These are phyloP conservation scores for Grosmannia serpens DNA, from an alignment of 2,329 filamentous ascomycete genomes.

Conservation along the genomic window DNA sequence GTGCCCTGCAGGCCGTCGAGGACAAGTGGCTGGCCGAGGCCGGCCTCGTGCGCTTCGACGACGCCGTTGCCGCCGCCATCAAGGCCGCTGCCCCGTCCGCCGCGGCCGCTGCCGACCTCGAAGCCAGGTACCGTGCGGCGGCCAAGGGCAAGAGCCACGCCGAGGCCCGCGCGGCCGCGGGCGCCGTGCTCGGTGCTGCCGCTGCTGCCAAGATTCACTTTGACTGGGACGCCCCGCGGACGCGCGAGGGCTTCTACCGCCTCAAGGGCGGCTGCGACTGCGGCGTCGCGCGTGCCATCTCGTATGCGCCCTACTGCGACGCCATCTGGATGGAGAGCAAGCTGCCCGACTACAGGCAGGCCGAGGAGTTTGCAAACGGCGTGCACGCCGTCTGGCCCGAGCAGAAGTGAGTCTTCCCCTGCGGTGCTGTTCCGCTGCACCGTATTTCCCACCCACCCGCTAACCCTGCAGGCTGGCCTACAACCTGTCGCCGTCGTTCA, in stretches of 20 bases:
- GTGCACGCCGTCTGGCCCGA: slow-evolving; percentile 93
- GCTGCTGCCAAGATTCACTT: slow-evolving; percentile 75
- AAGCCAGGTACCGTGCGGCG: slow-evolving; percentile 56
- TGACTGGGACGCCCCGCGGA: slow-evolving; percentile 90
- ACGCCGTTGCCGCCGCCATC: slow-evolving; percentile 78
- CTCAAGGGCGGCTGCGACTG: slow-evolving; percentile 86
- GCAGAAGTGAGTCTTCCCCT: slow-evolving; percentile 88
- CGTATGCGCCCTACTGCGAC: slow-evolving; percentile 87
- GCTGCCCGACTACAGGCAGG: slow-evolving; percentile 82
- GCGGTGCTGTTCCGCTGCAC: not conserved
- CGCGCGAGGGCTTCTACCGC: slow-evolving; percentile 89
- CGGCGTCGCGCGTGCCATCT: slow-evolving; percentile 79
- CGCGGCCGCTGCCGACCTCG: slow-evolving; percentile 42
- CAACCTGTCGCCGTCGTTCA: slow-evolving; percentile 97
- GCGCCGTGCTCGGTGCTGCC: slow-evolving; percentile 60
- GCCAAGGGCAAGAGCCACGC: slow-evolving; percentile 74
- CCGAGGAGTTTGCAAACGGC: slow-evolving; percentile 82
- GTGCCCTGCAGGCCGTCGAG: slow-evolving; percentile 79
- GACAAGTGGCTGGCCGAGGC: slow-evolving; percentile 76
- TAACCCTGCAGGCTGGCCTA: slow-evolving; percentile 62
- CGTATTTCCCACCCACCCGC: too few relatives aligned
- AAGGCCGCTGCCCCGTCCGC: slow-evolving; percentile 23
- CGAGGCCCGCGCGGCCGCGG: slow-evolving; percentile 72
- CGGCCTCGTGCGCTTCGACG: slow-evolving; percentile 76
- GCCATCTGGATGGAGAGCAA: slow-evolving; percentile 99